Base-by-base conservation (phyloP, 768 basidiomycete species). In the Myochromella boudieri region DNA sequence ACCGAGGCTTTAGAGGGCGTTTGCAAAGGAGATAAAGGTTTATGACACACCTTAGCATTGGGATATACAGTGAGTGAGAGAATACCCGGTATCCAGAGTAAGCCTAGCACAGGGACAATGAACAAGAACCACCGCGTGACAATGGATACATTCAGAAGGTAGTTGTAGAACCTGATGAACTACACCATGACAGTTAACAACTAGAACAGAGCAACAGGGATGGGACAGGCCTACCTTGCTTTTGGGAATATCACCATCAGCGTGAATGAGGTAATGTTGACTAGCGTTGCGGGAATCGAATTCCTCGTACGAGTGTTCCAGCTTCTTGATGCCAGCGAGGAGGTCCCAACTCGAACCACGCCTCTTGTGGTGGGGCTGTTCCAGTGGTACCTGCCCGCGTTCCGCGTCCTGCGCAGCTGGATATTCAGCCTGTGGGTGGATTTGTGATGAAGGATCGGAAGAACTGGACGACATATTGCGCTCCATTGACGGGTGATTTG, bases 61-160 rank as follows among this genome's bases (percentile, higher is more conserved):
- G 74, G 78, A 47, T 75, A 60, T 3, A 56, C 60, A 6, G 74
- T 68, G 18, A 91, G 58, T 21, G 76, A 75, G 25, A 95, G 66
- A 52, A 93, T 91, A 7, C 82, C 86, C 1, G 85, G 86, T 25
- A 87, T 83, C 85, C 86, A 87, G 1, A 87, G 50, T 21, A 84
- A 52, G 24, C 65, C 80, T 29, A 90, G 67, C 21, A 91, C 64
- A 1, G 91, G 91, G 14, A 91, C 60, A 57, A 94, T 89, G 68
- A 85, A 86, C 24, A 92, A 51, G 17, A 81, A 71, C 90, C 90
- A 92, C 28, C 91, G 78, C 6, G 88, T 84, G 37, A 90, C 72
- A 60, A 91, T 84, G 2, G 87, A 88, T 15, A 79, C 78, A 57
- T 84, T 85, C 42, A 91, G 59, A 7, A 91, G 74, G 64, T 85